These are phyloP conservation scores for Populus tomentosa DNA, from an alignment of 441 rosid species.

Conservation along the genomic window DNA sequence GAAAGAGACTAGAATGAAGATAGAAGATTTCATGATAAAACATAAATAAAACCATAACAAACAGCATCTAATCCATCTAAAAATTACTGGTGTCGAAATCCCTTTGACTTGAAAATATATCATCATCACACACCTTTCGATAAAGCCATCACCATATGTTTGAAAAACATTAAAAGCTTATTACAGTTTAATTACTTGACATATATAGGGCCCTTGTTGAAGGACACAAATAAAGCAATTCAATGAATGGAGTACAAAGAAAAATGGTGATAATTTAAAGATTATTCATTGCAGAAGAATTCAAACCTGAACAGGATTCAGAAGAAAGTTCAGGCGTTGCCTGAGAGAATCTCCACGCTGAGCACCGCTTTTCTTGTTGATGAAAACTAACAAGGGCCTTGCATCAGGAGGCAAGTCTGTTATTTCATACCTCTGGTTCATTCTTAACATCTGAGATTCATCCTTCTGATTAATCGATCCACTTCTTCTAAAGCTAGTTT, in stretches of 20 bases:
- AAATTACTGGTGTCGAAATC: neutral
- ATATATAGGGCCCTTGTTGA: neutral
- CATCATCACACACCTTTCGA: neutral
- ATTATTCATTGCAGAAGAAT: neutral
- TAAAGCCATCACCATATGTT: neutral
- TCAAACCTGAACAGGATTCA: constrained; percentile 93
- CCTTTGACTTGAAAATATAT: neutral
- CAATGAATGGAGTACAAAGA: neutral
- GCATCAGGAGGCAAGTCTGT: constrained; percentile 87
- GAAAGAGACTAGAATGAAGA: neutral
- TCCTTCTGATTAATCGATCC: constrained; percentile 70
- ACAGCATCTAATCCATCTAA: neutral
- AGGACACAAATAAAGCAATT: neutral
- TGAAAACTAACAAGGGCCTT: constrained; percentile 85
- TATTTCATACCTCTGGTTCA: constrained; percentile 78
- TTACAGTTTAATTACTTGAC: neutral
- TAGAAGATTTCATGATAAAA: neutral
- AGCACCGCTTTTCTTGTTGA: constrained; percentile 97
- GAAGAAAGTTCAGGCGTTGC: constrained; percentile 77
- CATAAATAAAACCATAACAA: neutral
- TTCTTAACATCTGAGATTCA: constrained; percentile 54
- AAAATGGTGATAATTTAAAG: neutral
- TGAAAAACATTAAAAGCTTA: neutral
- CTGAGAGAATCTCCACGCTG: constrained; percentile 83
- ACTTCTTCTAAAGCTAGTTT: constrained; percentile 53